Base-by-base conservation (phyloP, 441 rosid genomes). In the Francoa sonchifolia region DNA sequence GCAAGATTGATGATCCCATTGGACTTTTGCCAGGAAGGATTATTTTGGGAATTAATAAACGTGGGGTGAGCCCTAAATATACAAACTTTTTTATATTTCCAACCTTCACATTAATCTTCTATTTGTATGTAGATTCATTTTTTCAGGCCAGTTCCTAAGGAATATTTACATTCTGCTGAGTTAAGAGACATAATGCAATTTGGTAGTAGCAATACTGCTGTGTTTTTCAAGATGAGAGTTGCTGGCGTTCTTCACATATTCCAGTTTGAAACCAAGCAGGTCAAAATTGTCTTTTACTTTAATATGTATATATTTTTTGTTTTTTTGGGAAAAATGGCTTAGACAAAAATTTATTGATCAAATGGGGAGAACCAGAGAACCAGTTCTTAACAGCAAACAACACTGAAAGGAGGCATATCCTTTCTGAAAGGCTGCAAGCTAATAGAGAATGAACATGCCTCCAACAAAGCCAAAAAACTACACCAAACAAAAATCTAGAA, bases 261-360 rank as follows among this genome's bases (percentile, higher is more conserved):
- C 65, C 96, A 90, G 57, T 90, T 90, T 49, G 99, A 90, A 67
- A 83, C 96, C 16, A 90, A 86, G 66, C 99, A 90, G 99, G 99
- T 90, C 44, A 5, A 32, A 25, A 18, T n/a, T n/a, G n/a, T n/a
- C n/a, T n/a, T n/a, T n/a, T n/a, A n/a, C n/a, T n/a, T n/a, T n/a
- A n/a, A n/a, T n/a, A n/a, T n/a, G n/a, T n/a, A n/a, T n/a, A n/a
- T n/a, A n/a, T n/a, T n/a, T n/a, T n/a, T n/a, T n/a, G n/a, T n/a
- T n/a, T n/a, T n/a, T n/a, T n/a, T n/a, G n/a, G n/a, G n/a, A n/a
- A n/a, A n/a, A n/a, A n/a, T n/a, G n/a, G n/a, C n/a, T n/a, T n/a
- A n/a, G n/a, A n/a, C n/a, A n/a, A n/a, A n/a, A n/a, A n/a, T n/a
- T n/a, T n/a, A n/a, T n/a, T n/a, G n/a, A n/a, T n/a, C n/a, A n/a